phyloP scores from a whole-genome alignment of 1,139 yeast genomes.

The Debaryomyces robertsiae region DNA sequence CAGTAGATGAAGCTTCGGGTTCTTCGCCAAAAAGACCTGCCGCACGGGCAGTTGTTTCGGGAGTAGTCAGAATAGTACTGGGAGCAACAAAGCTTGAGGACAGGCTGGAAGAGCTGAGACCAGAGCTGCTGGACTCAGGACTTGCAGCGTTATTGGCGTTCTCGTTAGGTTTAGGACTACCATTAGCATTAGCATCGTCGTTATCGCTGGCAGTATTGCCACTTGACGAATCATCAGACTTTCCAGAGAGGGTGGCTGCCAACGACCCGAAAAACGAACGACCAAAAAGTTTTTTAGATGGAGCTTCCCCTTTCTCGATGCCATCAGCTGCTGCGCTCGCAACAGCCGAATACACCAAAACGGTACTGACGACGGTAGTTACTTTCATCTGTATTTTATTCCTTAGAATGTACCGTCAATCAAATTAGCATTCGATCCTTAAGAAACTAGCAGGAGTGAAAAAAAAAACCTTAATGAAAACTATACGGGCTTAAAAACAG shows the following conservation, averaged over 20 bases:
- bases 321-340: constrained; percentile 18
- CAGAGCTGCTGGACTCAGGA: constrained; percentile 6
- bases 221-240: constrained; percentile 14
- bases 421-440: constrained; percentile 15
- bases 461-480: constrained; percentile 7
- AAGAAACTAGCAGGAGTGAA: constrained; percentile 15
- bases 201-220: constrained; percentile 14
- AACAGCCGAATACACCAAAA: constrained; percentile 23
- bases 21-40: background rate
- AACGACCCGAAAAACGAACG: constrained; percentile 15
- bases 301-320: constrained; percentile 13
- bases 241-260: constrained; percentile 8
- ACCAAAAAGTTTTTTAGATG: constrained; percentile 20
- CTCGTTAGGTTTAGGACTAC: constrained; percentile 14
- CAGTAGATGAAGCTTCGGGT: background rate
- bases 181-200: constrained; percentile 12
- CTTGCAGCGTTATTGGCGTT: constrained; percentile 15
- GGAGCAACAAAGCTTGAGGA: background rate
- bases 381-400: constrained; percentile 20
- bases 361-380: constrained; percentile 23
- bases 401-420: constrained; percentile 9
- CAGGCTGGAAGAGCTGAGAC: constrained; percentile 3
- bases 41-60: background rate
- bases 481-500: constrained; percentile 4
- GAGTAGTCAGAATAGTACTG: background rate